These are phyloP conservation scores for Papiliotrema flavescens DNA, from an alignment of 1,284 basidiomycete species.

Conservation along the genomic window DNA sequence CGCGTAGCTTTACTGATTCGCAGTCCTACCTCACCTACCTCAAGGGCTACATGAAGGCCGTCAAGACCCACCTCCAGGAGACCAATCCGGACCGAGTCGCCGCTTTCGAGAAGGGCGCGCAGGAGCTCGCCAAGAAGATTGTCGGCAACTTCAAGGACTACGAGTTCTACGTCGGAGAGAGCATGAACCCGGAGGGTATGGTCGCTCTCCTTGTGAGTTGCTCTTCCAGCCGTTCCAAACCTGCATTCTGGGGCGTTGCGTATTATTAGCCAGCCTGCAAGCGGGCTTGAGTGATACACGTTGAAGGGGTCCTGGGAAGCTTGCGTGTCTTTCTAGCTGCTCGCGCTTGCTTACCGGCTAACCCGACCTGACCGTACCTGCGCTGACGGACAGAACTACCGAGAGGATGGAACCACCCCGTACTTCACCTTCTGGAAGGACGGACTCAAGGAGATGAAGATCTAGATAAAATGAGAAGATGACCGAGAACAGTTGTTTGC, in stretches of 20 bases:
- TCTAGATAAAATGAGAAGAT: conserved; percentile 11
- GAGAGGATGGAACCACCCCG: conserved; percentile 59
- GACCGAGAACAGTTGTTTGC: too few relatives aligned
- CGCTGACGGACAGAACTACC: conserved; percentile 47
- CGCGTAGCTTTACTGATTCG: background rate
- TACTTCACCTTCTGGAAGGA: conserved; percentile 94
- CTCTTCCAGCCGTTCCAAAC: too few relatives aligned
- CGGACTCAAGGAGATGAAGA: conserved; percentile 64
- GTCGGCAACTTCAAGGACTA: conserved; percentile 74
- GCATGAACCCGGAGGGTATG: conserved; percentile 84
- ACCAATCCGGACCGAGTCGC: conserved; percentile 65
- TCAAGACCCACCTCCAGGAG: conserved; percentile 63
- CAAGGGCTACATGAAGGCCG: conserved; percentile 85
- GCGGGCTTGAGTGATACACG: too few relatives aligned
- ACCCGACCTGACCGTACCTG: too few relatives aligned
- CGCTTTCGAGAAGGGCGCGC: conserved; percentile 80
- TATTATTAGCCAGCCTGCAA: too few relatives aligned
- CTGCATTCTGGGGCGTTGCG: too few relatives aligned
- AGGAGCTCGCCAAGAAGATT: conserved; percentile 78
- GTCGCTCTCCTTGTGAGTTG: conserved; percentile 66
- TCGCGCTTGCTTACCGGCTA: too few relatives aligned
- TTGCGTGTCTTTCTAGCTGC: too few relatives aligned
- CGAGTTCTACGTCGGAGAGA: conserved; percentile 72
- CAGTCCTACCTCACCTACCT: conserved; percentile 72
- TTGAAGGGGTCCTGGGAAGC: too few relatives aligned